phyloP scores from a whole-genome alignment of 164 flowering plant genomes.

The Vitis amurensis region DNA sequence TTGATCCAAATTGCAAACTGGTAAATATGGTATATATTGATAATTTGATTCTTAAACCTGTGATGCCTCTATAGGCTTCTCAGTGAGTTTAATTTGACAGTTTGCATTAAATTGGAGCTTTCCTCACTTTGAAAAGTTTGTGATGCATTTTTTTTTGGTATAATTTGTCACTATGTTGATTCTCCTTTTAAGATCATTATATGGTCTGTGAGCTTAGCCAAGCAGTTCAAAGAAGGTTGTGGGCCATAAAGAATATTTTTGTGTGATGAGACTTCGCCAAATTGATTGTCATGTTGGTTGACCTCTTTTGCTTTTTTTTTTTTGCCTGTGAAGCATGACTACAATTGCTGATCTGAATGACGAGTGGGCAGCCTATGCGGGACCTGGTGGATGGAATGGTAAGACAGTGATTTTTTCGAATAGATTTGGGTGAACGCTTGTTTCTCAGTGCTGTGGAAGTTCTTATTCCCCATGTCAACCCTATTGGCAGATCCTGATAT shows the following conservation, averaged over 20 bases:
- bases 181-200: background rate
- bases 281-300: conserved; percentile 1
- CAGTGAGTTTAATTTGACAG: too few relatives aligned
- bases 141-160: background rate
- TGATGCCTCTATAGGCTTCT: too few relatives aligned
- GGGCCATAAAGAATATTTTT: too few relatives aligned
- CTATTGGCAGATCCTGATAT: conserved; percentile 81
- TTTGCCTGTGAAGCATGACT: conserved; percentile 62
- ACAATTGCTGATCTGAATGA: conserved; percentile 87
- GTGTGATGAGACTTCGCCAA: too few relatives aligned
- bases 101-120: background rate
- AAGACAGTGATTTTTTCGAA: conserved; percentile 9
- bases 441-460: background rate
- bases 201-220: background rate
- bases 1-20: too few relatives aligned
- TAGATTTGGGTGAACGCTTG: background rate
- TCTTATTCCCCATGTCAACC: background rate
- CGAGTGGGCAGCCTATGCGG: conserved; percentile 98
- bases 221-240: too few relatives aligned
- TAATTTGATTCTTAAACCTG: too few relatives aligned
- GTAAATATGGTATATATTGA: too few relatives aligned
- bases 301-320: conserved; percentile 3
- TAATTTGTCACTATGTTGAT: background rate
- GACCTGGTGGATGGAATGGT: conserved; percentile 99
- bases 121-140: background rate